Evolutionary conservation across 768 basidiomycete genomes (phyloP).

Genomic region (Butyriboletus loyo): DNA sequence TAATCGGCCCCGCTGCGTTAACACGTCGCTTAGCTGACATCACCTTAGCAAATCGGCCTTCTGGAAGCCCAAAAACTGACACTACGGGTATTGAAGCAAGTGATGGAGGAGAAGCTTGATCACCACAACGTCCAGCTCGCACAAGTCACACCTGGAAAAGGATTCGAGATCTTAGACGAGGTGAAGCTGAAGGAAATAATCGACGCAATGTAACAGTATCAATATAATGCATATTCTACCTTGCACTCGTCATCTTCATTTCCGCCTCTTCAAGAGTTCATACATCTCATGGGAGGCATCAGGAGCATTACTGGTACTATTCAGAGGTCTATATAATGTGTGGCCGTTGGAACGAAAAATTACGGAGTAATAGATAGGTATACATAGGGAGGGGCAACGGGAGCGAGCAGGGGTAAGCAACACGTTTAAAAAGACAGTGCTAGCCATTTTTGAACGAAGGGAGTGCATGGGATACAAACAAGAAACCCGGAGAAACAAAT

Average conservation of each 20-base stretch:
- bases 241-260: not conserved
- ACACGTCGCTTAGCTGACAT: constrained; percentile 6
- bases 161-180: constrained; percentile 91
- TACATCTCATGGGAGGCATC: not conserved
- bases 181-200: constrained; percentile 78
- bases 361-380: constrained; percentile 24
- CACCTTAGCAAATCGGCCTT: constrained; percentile 82
- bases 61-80: constrained; percentile 84
- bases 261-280: not conserved
- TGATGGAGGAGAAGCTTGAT: constrained; percentile 99
- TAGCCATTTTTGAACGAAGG: constrained; percentile 4
- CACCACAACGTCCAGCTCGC: constrained; percentile 98
- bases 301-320: not conserved
- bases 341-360: constrained; percentile 1
- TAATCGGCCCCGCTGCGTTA: constrained; percentile 30
- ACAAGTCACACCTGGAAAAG: constrained; percentile 80
- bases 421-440: constrained; percentile 13
- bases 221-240: constrained; percentile 14
- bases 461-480: constrained; percentile 15
- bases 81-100: constrained; percentile 91
- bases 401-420: not conserved
- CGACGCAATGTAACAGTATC: constrained; percentile 63
- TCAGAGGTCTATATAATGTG: constrained; percentile 4
- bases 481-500: constrained; percentile 11
- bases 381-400: constrained; percentile 12